These are phyloP conservation scores for Nitzschia sp. DNA, from an alignment of 108 stramenopile genomes.

Conservation along the genomic window DNA sequence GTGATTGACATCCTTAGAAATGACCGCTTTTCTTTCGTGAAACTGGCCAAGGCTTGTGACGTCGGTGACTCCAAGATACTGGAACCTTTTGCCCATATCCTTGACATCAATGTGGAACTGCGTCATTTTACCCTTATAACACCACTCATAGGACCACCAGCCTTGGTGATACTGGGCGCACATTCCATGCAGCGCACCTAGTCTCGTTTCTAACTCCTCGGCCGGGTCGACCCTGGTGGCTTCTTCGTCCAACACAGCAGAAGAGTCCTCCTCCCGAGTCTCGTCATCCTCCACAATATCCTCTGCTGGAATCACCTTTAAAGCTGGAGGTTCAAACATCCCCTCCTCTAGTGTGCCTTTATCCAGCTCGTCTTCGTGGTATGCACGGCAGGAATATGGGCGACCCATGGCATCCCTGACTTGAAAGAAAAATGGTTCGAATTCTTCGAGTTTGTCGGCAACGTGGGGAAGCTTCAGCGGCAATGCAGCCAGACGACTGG, in stretches of 20 bases:
- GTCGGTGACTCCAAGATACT: constrained; percentile 43
- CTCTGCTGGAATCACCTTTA: neutral
- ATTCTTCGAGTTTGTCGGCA: constrained; percentile 19
- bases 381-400: constrained; percentile 64
- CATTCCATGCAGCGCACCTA: constrained; percentile 45
- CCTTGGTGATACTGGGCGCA: constrained; percentile 78
- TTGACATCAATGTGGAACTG: constrained; percentile 80
- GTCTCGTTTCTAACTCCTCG: constrained; percentile 13
- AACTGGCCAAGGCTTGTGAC: constrained; percentile 63
- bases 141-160: constrained; percentile 95
- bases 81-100: neutral
- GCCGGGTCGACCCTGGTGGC: neutral
- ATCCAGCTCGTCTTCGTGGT: constrained; percentile 75
- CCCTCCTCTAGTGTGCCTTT: constrained; percentile 54
- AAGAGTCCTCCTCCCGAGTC: neutral
- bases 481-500: constrained; percentile 64
- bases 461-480: constrained; percentile 58
- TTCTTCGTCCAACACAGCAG: neutral
- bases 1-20: neutral
- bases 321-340: constrained; percentile 45
- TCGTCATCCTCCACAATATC: neutral
- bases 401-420: constrained; percentile 63
- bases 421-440: constrained; percentile 49
- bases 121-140: constrained; percentile 56
- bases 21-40: constrained; percentile 17